Conservation (phyloP, 345 rosid genomes). For the Melaleuca alternifolia region DNA sequence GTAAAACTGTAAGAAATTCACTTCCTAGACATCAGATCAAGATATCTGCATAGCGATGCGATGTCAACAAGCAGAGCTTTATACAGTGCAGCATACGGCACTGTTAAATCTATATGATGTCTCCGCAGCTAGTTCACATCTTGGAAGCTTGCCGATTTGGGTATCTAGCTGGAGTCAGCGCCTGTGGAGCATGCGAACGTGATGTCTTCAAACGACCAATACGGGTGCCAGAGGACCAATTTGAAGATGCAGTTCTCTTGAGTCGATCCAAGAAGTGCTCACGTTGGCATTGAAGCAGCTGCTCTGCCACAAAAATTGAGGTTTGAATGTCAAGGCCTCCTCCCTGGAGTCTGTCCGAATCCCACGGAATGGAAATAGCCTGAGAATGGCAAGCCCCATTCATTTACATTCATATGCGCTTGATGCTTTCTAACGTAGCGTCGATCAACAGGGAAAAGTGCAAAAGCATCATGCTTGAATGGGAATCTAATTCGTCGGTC, state of each 20-base stretch:
- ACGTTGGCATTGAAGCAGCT: background rate
- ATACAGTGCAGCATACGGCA: background rate
- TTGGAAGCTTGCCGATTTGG: background rate
- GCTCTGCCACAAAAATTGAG: background rate
- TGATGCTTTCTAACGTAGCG: background rate
- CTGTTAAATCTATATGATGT: background rate
- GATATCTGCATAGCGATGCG: background rate
- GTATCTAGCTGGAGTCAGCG: background rate
- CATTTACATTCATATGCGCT: background rate
- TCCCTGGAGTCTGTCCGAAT: too few relatives aligned
- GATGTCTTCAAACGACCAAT: too few relatives aligned
- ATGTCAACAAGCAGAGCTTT: background rate
- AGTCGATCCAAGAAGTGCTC: background rate
- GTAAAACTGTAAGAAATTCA: background rate
- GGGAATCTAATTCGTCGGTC: background rate
- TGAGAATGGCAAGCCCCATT: too few relatives aligned
- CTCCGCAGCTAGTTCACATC: background rate
- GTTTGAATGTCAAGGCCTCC: background rate
- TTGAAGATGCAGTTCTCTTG: background rate
- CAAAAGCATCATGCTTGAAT: background rate
- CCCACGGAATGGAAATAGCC: too few relatives aligned
- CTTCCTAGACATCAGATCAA: background rate
- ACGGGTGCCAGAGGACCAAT: background rate
- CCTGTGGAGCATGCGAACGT: background rate
- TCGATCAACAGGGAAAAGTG: background rate